Percentiles rank a stretch among this genome's conserved stretches.
Evolutionary conservation across 306 rosid species (phyloP).

Genomic region (Pyrus communis): DNA sequence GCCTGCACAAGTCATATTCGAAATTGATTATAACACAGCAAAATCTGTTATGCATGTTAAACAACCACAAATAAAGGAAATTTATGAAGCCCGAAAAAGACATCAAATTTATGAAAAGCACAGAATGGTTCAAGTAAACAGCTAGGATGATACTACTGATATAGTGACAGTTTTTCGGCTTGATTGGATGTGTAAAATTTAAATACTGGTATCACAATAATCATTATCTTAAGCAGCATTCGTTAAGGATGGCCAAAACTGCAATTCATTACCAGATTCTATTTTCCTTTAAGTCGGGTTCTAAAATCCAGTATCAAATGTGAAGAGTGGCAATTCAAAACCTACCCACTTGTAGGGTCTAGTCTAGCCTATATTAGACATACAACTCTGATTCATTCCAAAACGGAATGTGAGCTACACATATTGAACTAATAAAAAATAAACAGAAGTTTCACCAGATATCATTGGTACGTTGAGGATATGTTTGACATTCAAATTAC

Average conservation of each 20-base stretch:
- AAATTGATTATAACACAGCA: neutral
- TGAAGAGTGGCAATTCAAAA: neutral
- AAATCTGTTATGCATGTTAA: neutral
- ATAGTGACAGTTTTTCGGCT: neutral
- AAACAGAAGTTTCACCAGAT: neutral
- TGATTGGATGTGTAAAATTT: neutral
- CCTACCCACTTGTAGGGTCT: neutral
- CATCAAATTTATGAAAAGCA: neutral
- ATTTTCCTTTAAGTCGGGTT: neutral
- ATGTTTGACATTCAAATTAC: neutral
- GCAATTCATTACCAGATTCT: neutral
- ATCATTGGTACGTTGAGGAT: neutral
- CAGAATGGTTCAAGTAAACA: neutral
- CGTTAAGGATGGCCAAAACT: neutral
- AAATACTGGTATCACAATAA: neutral
- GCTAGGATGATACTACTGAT: neutral
- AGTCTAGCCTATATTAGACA: neutral
- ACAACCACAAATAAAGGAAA: neutral
- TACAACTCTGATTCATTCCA: neutral
- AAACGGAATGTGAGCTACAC: neutral
- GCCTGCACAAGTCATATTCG: slow-evolving; percentile 47
- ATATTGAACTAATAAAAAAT: neutral
- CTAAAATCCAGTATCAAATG: neutral
- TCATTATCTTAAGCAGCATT: neutral
- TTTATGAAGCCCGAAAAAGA: neutral